phyloP scores from a whole-genome alignment of 495 filamentous ascomycete species.

The Talaromyces proteolyticus region DNA sequence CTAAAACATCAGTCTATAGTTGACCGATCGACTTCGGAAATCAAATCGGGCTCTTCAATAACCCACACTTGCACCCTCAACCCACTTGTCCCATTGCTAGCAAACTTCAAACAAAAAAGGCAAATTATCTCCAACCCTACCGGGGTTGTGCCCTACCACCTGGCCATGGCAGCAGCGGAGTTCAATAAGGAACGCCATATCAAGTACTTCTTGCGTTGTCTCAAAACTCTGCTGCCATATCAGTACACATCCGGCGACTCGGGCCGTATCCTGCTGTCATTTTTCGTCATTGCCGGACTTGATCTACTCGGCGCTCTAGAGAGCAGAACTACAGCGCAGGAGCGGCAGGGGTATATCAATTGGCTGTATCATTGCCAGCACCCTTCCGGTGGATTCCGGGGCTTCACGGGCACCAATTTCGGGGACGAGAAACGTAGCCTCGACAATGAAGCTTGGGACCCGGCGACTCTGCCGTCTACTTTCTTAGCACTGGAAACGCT shows the following conservation, averaged over 20 bases:
- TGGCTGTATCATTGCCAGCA: slow-evolving; percentile 77
- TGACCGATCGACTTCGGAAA: too few species aligned
- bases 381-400: slow-evolving; percentile 71
- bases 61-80: too few species aligned
- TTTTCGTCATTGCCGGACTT: slow-evolving; percentile 77
- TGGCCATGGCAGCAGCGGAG: slow-evolving; percentile 34
- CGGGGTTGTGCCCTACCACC: too few species aligned
- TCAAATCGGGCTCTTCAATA: too few species aligned
- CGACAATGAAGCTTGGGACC: slow-evolving; percentile 59
- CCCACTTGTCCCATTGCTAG: too few species aligned
- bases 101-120: too few species aligned
- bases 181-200: slow-evolving; percentile 71
- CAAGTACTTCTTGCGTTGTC: slow-evolving; percentile 88
- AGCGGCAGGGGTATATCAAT: slow-evolving; percentile 53
- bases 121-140: too few species aligned
- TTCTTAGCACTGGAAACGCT: slow-evolving; percentile 79
- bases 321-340: slow-evolving; percentile 46
- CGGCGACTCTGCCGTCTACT: slow-evolving; percentile 78
- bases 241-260: slow-evolving; percentile 82
- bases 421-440: slow-evolving; percentile 32
- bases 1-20: too few species aligned
- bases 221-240: slow-evolving; percentile 72
- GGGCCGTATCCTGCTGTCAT: slow-evolving; percentile 82
- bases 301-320: slow-evolving; percentile 69
- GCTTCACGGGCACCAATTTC: slow-evolving; percentile 64